These are phyloP conservation scores for Plenodomus biglobosus DNA, from an alignment of 2,329 filamentous ascomycete genomes.

Conservation along the genomic window DNA sequence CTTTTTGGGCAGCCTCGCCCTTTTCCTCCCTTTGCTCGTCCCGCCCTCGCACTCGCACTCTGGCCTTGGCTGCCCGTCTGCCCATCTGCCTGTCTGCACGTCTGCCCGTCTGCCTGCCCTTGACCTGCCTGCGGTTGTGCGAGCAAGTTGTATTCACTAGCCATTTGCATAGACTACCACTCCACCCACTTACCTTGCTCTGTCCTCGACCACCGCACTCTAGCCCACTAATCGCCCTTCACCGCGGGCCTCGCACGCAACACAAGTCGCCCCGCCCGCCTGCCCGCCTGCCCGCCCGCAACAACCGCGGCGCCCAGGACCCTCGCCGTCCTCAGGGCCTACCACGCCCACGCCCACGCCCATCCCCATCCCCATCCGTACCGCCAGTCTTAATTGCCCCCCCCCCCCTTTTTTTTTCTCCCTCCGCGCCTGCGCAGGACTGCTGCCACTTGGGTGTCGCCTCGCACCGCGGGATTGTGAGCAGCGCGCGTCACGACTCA, in stretches of 20 bases:
- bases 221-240: conserved; percentile 7
- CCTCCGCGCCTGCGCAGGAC: too few relatives aligned
- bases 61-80: conserved; percentile 4
- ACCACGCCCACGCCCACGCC: conserved; percentile 19
- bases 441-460: conserved; percentile 9
- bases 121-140: too few relatives aligned
- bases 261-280: conserved; percentile 23
- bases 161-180: conserved; percentile 16
- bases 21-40: neutral
- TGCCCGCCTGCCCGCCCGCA: conserved; percentile 21
- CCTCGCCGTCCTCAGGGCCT: conserved; percentile 22
- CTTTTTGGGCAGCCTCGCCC: neutral
- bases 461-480: conserved; percentile 19
- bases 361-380: conserved; percentile 33
- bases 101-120: conserved; percentile 5
- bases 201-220: conserved; percentile 9
- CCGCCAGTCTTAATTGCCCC: conserved; percentile 35
- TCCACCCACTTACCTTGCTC: too few relatives aligned
- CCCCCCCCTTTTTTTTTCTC: too few relatives aligned
- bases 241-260: conserved; percentile 6
- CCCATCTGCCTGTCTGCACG: conserved; percentile 1
- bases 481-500: conserved; percentile 31
- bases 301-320: conserved; percentile 15
- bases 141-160: conserved; percentile 8
- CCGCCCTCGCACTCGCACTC: too few relatives aligned